Percentiles rank a stretch among this genome's conserved stretches.
These are phyloP conservation scores for Boletus vermiculosoides DNA, from an alignment of 768 basidiomycete genomes.

Conservation along the genomic window DNA sequence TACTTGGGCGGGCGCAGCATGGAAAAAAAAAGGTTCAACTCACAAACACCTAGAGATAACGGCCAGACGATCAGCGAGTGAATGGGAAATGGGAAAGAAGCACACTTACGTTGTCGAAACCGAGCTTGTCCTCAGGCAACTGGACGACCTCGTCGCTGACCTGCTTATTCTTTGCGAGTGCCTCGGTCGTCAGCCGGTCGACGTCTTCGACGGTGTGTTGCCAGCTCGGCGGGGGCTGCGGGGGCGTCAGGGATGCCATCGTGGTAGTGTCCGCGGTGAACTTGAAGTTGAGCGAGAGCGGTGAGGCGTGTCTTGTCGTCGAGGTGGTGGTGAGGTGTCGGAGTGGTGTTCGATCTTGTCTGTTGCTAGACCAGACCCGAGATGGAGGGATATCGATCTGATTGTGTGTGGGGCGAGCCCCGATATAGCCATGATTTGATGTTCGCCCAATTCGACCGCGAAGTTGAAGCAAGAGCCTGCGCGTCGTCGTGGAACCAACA, in stretches of 20 bases:
- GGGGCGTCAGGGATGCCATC: constrained; percentile 57
- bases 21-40: constrained; percentile 29
- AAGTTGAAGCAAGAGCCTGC: not conserved
- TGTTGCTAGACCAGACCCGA: not conserved
- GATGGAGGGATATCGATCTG: not conserved
- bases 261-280: constrained; percentile 3
- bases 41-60: constrained; percentile 65
- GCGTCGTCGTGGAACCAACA: not conserved
- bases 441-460: not conserved
- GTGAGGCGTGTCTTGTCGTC: constrained; percentile 1
- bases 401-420: constrained; percentile 1
- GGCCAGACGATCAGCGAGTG: not conserved
- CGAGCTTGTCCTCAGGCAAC: constrained; percentile 56
- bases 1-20: no score
- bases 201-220: constrained; percentile 66
- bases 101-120: constrained; percentile 63
- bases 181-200: constrained; percentile 52
- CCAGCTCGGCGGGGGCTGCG: constrained; percentile 69
- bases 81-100: not conserved
- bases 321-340: constrained; percentile 11
- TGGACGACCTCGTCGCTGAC: constrained; percentile 61
- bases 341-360: not conserved
- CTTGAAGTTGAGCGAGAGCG: constrained; percentile 1
- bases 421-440: constrained; percentile 16
- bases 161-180: constrained; percentile 55